Evolutionary conservation across 108 stramenopile species (phyloP), one percentile per base, ranked within the genome.

Genomic region (Pseudonitzschia multistriata): DNA sequence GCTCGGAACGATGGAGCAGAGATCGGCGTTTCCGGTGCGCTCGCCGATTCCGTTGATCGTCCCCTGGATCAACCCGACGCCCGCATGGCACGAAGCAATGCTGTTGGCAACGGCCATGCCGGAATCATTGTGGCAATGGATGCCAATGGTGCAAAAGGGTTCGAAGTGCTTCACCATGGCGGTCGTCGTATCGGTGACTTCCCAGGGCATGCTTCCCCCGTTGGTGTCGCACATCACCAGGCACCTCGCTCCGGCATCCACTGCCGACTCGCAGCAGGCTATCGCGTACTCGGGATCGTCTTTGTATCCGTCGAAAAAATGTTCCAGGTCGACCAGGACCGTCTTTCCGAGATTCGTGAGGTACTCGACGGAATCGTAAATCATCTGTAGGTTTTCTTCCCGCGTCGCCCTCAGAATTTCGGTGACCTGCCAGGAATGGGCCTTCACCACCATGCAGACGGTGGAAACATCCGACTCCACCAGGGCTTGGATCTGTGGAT

Each of bases 161-260:
- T 66, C 66, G 68, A 88, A 88, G 33, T 79, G 62, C 8, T 61
- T 45, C 8, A 89, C 81, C 55, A 88, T 79, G 27, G 70, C 64
- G 15, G 60, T 28, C 14, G 88, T 77, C 2, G 87, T 79, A 5
- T 72, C 49, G 22, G 80, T 81, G 13, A 95, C 69, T 67, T 95
- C 88, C 96, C 96, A 97, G 15, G 95, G 95, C 85, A 97, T 93
- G 59, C 69, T 80, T 27, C 95, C 96, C 8, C 96, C 96, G 76
- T 97, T 97, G 29, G 96, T 97, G 82, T 97, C 96, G 78, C 96
- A 97, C 73, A 96, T 80, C 8, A 97, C 96, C 42, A 97, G 70
- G 45, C 88, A 87, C 15, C 78, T 71, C 22, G 93, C 96, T 0
- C 93, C 95, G 10, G 92, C 92, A 31, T 92, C 85, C 13, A 81